phyloP scores from a whole-genome alignment of 208 protist genomes.

The Acanthamoeba sp. region DNA sequence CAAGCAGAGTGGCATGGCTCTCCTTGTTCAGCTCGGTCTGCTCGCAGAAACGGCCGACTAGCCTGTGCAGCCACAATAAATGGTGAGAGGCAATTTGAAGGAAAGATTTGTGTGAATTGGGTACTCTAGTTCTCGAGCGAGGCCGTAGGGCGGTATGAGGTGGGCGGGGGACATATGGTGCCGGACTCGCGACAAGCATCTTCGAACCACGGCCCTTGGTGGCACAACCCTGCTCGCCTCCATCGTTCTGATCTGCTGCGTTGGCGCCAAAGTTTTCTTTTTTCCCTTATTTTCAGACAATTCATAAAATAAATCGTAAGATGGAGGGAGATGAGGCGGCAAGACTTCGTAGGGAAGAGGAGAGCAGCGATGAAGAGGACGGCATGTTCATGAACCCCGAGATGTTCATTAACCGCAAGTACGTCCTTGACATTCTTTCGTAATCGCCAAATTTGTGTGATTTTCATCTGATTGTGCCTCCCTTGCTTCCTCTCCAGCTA shows the following conservation, averaged over 20 bases:
- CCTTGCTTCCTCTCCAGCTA: background rate
- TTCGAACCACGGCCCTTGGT: too few species aligned
- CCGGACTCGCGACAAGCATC: too few species aligned
- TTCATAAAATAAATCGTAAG: too few species aligned
- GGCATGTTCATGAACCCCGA: background rate
- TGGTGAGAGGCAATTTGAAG: background rate
- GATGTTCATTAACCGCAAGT: conserved; percentile 22
- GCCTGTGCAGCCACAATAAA: background rate
- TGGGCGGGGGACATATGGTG: too few species aligned
- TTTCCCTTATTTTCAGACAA: too few species aligned
- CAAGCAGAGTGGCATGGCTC: background rate
- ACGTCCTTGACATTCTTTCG: too few species aligned
- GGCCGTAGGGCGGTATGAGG: too few species aligned
- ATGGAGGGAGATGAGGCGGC: too few species aligned
- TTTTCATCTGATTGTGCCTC: background rate
- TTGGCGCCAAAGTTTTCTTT: too few species aligned
- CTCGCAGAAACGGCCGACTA: background rate
- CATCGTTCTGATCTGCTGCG: too few species aligned
- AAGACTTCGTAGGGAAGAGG: background rate
- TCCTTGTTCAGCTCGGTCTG: background rate
- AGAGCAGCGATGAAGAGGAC: conserved; percentile 5
- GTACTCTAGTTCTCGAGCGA: too few species aligned
- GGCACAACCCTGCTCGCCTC: too few species aligned
- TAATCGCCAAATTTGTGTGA: background rate
- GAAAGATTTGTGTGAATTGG: background rate